These are phyloP conservation scores for Penicillium ucsense DNA, from an alignment of 495 filamentous ascomycete genomes.

Conservation along the genomic window DNA sequence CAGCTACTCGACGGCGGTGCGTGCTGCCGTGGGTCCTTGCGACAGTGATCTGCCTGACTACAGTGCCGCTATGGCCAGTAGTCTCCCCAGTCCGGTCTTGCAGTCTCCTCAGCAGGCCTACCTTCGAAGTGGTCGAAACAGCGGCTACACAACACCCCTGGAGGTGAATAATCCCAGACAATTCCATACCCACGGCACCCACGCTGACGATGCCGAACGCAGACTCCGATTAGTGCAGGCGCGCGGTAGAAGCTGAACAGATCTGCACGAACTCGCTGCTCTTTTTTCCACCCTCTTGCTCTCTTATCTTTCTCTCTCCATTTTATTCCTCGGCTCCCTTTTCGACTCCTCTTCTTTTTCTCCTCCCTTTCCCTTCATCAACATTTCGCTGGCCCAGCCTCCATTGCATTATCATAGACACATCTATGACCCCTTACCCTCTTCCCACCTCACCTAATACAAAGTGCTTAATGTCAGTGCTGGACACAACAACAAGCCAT, in stretches of 20 bases:
- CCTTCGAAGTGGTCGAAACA: conserved; percentile 22
- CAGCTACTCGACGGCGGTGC: conserved; percentile 70
- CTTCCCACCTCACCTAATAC: neutral
- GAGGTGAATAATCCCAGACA: conserved; percentile 27
- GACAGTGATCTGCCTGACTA: conserved; percentile 45
- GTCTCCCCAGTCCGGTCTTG: conserved; percentile 15
- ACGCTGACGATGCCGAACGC: conserved; percentile 31
- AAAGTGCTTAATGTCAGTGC: conserved; percentile 7
- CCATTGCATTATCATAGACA: too few species aligned
- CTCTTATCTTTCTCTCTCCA: neutral
- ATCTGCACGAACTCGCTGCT: neutral
- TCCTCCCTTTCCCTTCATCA: neutral
- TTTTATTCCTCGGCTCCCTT: neutral
- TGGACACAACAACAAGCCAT: conserved; percentile 5
- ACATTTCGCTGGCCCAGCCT: too few species aligned
- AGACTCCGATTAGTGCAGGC: conserved; percentile 33
- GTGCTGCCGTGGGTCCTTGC: conserved; percentile 42
- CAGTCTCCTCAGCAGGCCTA: conserved; percentile 37
- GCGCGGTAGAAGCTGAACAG: conserved; percentile 19
- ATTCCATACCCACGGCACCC: conserved; percentile 13
- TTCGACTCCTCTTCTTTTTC: neutral
- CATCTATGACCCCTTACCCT: neutral
- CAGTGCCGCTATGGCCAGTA: conserved; percentile 33
- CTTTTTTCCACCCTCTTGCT: neutral
- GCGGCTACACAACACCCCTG: conserved; percentile 18